These are phyloP conservation scores for Metroxylon sagu DNA, from an alignment of 176 grass and related monocot species.

Conservation along the genomic window DNA sequence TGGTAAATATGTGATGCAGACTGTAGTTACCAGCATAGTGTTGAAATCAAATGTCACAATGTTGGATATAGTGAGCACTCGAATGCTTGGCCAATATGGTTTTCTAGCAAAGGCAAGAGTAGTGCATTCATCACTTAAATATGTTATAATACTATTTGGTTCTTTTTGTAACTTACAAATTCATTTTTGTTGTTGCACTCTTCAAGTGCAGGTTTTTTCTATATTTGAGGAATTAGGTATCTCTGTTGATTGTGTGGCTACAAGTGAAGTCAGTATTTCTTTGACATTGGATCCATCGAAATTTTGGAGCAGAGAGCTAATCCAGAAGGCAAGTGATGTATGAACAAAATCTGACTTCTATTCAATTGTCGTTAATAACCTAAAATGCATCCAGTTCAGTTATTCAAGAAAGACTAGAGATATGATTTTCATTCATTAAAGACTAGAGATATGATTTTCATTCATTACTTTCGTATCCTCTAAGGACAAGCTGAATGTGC, in stretches of 20 bases:
- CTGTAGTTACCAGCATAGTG: slow-evolving; percentile 85
- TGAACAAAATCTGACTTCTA: too few species aligned
- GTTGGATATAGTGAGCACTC: slow-evolving; percentile 94
- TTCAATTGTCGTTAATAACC: too few species aligned
- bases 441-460: too few species aligned
- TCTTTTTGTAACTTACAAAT: neutral
- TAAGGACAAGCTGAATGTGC: too few species aligned
- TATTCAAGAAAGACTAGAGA: too few species aligned
- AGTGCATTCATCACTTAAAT: neutral
- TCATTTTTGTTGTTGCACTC: neutral
- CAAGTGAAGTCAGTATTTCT: slow-evolving; percentile 97
- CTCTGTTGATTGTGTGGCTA: slow-evolving; percentile 90
- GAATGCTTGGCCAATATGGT: slow-evolving; percentile 90
- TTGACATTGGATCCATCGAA: slow-evolving; percentile 82
- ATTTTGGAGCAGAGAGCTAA: slow-evolving; percentile 79
- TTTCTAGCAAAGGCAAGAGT: slow-evolving; percentile 80
- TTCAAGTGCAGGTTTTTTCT: slow-evolving; percentile 66
- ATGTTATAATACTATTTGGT: neutral
- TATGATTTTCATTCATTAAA: too few species aligned
- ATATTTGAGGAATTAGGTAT: slow-evolving; percentile 98
- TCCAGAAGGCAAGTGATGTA: slow-evolving; percentile 52
- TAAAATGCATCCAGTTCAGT: too few species aligned
- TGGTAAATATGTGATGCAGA: slow-evolving; percentile 29
- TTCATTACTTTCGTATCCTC: too few species aligned
- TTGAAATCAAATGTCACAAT: slow-evolving; percentile 97